Base-by-base conservation (phyloP, 1,284 basidiomycete species). In the Porodaedalea pini region DNA sequence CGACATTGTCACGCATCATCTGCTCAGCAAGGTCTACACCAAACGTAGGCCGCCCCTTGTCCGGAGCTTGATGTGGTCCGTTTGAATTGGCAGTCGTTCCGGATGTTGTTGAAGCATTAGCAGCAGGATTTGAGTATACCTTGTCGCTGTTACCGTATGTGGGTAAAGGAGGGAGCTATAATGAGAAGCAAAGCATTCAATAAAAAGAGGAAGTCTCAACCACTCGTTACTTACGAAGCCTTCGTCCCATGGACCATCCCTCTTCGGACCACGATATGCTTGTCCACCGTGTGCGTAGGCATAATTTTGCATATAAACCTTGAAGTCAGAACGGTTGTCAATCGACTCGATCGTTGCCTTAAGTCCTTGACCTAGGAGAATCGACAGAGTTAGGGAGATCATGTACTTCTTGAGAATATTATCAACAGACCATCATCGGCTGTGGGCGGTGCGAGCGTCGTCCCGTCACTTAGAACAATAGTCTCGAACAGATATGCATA, bases 271-370 rank as follows among this genome's bases (percentile, higher is more conserved):
- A 50, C 84, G 79, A 34, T 78, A 73, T 13, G 81, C 74, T 40
- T 67, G 69, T 55, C 78, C 76, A 2, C 84, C 92, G 61, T 91
- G 88, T 4, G 92, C 92, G 63, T 85, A 89, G 1, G 91, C 88
- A 68, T 97, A 99, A 68, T 97, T 94, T 69, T 97, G 91, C 94
- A 99, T 97, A 71, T 90, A 99, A 19, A 82, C 83, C 73, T 91
- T 96, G 75, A 99, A 99, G 73, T 99, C 97, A 40, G 85, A 78
- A 25, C 93, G 84, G 67, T 95, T 95, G 73, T 99, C 96, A 65
- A 99, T 97, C 7, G 82, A 80, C 69, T 98, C 94, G 56, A 91
- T 88, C 5, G 92, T 84, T 0, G 86, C 77, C 69, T 96, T 97
- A 47, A 99, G 75, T 2, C 96, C 95, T 7, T 82, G 76, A 2